Base-by-base conservation (phyloP, 140 eudicot species). In the Senecio squalidus region DNA sequence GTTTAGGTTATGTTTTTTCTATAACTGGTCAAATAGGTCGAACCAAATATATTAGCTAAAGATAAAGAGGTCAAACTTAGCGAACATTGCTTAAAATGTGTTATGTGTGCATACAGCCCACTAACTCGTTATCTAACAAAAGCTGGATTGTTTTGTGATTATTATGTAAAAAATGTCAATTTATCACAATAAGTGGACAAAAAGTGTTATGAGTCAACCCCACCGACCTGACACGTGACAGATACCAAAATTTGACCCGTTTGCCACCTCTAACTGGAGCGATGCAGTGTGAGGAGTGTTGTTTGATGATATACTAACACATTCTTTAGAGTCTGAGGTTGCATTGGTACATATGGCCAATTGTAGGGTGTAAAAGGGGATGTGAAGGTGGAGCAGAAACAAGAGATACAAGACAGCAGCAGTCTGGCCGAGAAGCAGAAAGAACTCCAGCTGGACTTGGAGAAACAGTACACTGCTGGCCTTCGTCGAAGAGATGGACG, bases 321-420 rank as follows among this genome's bases (percentile, higher is more conserved):
- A 41, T 63, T 29, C 87, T 92, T 84, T 82, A 87, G 98, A 92
- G 90, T 92, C 98, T 92, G 96, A 92, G 96, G 96, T 82, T 92
- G 95, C 43, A 36, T 36, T 36, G 43, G 43, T 36, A 11, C 43
- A 73, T 79, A 72, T 84, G 85, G 87, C 85, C 82, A 78, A 81
- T 92, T 92, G 98, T 92, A 92, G 98, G 98, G 98, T 74, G 96
- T 92, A 62, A 92, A 92, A 67, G 97, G 95, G 53, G 95, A 89
- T 0, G 53, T 64, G 31, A 81, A 79, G 52, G 84, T 58, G 77
- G 95, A 80, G 43, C 56, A 43, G 24, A 86, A 85, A 74, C 69
- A 78, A 5, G 78, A 76, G 49, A 58, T 51, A 17, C 78, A 74
- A 55, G 76, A 82, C 25, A 54, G 66, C 59, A 43, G 59, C 9